Evolutionary conservation across 2,329 filamentous ascomycete genomes (phyloP).

Genomic region (Pleurostoma richardsiae): DNA sequence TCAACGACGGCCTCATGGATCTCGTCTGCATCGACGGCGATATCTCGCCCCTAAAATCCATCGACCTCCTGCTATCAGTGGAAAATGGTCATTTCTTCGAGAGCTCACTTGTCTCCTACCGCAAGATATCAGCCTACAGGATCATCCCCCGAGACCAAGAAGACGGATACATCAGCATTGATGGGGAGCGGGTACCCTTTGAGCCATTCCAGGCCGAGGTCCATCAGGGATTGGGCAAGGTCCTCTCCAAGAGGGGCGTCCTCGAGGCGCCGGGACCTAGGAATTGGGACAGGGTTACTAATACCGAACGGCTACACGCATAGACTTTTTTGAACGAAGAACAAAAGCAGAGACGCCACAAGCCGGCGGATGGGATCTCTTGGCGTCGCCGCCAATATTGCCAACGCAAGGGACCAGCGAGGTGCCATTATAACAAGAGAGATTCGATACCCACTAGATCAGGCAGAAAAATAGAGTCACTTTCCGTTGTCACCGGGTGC

Average conservation of each 20-base stretch:
- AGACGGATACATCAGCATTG: constrained; percentile 86
- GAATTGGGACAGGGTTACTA: constrained; percentile 37
- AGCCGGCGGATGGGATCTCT: not conserved
- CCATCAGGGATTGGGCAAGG: constrained; percentile 74
- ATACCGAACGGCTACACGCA: constrained; percentile 19
- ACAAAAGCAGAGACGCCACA: not conserved
- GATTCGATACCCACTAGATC: no score
- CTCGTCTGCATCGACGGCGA: constrained; percentile 76
- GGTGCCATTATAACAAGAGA: no score
- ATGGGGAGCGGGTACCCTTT: constrained; percentile 84
- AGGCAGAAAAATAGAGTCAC: no score
- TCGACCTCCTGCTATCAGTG: constrained; percentile 67
- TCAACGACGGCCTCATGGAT: constrained; percentile 82
- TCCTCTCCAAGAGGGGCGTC: constrained; percentile 69
- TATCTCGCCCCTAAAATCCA: constrained; percentile 58
- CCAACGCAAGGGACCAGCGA: not conserved
- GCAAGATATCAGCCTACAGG: constrained; percentile 83
- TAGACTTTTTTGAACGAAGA: constrained; percentile 5
- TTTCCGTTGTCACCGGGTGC: no score
- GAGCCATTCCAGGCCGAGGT: constrained; percentile 89
- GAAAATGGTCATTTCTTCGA: constrained; percentile 76
- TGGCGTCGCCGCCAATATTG: not conserved
- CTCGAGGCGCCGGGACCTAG: constrained; percentile 62
- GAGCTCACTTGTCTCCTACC: constrained; percentile 69
- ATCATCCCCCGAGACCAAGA: constrained; percentile 69